Base-by-base conservation (phyloP, 192 early-diverging fungal species). In the Coemansia sp. region DNA sequence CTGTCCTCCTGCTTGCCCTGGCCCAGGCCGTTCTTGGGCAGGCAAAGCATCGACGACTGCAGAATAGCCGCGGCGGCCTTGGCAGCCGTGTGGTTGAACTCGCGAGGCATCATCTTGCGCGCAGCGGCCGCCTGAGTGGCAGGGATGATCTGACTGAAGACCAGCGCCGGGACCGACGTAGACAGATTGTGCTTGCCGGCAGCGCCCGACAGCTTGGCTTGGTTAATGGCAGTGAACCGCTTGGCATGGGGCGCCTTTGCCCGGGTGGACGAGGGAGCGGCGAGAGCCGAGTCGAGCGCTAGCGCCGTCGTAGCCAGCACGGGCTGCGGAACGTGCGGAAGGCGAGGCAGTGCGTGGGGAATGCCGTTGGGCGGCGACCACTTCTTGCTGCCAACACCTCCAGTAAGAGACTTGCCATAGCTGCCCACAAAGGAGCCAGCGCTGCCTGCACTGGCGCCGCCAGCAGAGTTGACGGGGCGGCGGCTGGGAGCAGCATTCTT, bases 41-140 rank as follows among this genome's bases (percentile, higher is more conserved):
- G 49, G 15, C 76, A 67, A 24, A 78, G 66, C 71, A 83, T 78
- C 56, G 76, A 78, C 22, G 81, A 78, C 58, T 83, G 79, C 71
- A 82, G 68, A 42, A 78, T 71, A 12, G 71, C 81, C 1, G 81
- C 76, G 6, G 81, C 75, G 0, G 76, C 75, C 73, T 83, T 77
- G 58, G 72, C 76, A 11, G 71, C 76, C 4, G 76, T 74, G 5
- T 40, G 72, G 63, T 83, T 83, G 43, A 70, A 58, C 72, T 83
- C 81, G 32, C 81, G 81, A n/a, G 81, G 81, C 81, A 83, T 83
- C 75, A 78, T 78, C 72, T 83, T 78, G 59, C 73, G 81, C 29
- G 81, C 81, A 10, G 81, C 76, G 9, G 81, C 81, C 4, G 76
- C 81, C 62, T 83, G 75, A 1, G 81, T 78, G 10, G 81, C 81